Conservation (phyloP, 2,329 filamentous ascomycete genomes). For the Neodidymelliopsis sp. region DNA sequence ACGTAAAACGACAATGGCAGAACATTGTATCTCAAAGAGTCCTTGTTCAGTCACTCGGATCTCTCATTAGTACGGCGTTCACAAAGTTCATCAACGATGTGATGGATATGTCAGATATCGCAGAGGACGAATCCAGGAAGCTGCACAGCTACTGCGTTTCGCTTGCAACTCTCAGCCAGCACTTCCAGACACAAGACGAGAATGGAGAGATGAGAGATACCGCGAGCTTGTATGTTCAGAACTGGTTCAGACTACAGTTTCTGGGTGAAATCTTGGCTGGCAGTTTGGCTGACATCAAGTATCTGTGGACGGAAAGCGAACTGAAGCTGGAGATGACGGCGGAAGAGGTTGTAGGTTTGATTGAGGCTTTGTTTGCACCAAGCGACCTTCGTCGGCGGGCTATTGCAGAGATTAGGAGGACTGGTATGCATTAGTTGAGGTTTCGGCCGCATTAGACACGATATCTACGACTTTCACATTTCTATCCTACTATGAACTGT, state of each 20-base stretch:
- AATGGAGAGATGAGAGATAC: slow-evolving; percentile 57
- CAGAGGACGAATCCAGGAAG: slow-evolving; percentile 67
- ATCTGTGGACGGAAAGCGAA: slow-evolving; percentile 70
- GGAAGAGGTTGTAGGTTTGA: slow-evolving; percentile 69
- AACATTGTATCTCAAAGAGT: slow-evolving; percentile 66
- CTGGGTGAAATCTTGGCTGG: slow-evolving; percentile 69
- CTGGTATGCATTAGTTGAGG: slow-evolving; percentile 30
- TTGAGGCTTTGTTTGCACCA: slow-evolving; percentile 70
- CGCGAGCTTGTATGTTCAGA: slow-evolving; percentile 67
- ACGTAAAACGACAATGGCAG: slow-evolving; percentile 65
- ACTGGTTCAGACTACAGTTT: slow-evolving; percentile 72
- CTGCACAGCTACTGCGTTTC: slow-evolving; percentile 65
- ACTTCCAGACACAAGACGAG: slow-evolving; percentile 61
- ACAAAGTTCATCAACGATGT: slow-evolving; percentile 68
- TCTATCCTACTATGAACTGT: background rate
- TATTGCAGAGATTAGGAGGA: slow-evolving; percentile 62
- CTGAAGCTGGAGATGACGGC: slow-evolving; percentile 67
- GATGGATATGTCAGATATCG: slow-evolving; percentile 69
- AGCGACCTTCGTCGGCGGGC: slow-evolving; percentile 65
- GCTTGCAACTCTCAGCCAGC: slow-evolving; percentile 62
- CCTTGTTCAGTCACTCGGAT: slow-evolving; percentile 68
- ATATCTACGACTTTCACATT: slow-evolving; percentile 6
- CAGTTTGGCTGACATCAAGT: slow-evolving; percentile 70
- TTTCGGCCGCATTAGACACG: slow-evolving; percentile 1
- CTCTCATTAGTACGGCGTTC: slow-evolving; percentile 63